Evolutionary conservation across 202 grass and related monocot genomes (phyloP).

Genomic region (Dendrocalamus latiflorus): DNA sequence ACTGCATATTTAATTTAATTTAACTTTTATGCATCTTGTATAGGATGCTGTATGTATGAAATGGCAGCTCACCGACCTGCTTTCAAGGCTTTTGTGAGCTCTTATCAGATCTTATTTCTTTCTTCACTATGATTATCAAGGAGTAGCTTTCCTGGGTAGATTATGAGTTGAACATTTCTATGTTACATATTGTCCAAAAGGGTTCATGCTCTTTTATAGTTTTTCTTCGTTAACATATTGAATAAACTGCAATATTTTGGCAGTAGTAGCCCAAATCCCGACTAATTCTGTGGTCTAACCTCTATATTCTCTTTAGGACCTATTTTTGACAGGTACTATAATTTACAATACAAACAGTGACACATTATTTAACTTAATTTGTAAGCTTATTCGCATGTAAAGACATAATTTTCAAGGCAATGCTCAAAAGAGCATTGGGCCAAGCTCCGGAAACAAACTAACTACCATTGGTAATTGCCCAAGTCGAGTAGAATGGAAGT

Average conservation of each 20-base stretch:
- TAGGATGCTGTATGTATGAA: slow-evolving; percentile 98
- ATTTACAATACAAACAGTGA: not conserved
- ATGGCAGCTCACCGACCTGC: slow-evolving; percentile 97
- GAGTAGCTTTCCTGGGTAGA: slow-evolving; percentile 9
- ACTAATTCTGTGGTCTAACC: not conserved
- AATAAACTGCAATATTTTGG: not conserved
- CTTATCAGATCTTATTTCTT: slow-evolving; percentile 17
- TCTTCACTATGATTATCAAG: not conserved
- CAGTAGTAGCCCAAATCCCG: not conserved
- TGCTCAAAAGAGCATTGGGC: not conserved
- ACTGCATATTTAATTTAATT: slow-evolving; percentile 2
- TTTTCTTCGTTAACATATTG: not conserved
- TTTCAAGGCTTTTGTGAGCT: slow-evolving; percentile 96
- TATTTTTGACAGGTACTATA: not conserved
- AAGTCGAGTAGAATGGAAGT: not conserved
- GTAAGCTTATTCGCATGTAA: not conserved
- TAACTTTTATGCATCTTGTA: slow-evolving; percentile 2
- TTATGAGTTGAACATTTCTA: slow-evolving; percentile 3
- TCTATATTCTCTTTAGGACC: not conserved
- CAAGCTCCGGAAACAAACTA: not conserved
- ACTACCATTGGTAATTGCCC: not conserved
- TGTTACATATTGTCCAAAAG: not conserved
- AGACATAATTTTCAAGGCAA: not conserved
- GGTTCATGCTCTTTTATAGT: not conserved
- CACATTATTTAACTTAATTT: not conserved